Base-by-base conservation (phyloP, 1,284 basidiomycete genomes). In the Trametes polyzona region DNA sequence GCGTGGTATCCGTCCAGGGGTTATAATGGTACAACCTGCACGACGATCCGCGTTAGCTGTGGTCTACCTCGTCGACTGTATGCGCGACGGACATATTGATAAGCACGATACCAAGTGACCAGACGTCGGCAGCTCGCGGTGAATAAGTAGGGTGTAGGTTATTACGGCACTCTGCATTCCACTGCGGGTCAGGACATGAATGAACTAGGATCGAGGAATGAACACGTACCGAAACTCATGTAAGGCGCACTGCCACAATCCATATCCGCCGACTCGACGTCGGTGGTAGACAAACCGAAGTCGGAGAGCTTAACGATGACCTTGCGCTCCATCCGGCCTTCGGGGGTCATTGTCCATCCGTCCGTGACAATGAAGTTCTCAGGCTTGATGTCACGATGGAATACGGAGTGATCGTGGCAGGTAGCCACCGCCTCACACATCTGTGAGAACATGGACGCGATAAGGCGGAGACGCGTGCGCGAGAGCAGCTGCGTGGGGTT, bases 171-270 rank as follows among this genome's bases (percentile, higher is more conserved):
- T 99, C 96, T 93, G 68, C 43, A 44, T 46, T 40, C 48, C 44
- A 19, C n/a, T 10, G n/a, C 24, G 41, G 33, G 37, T 41, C 29
- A 54, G 47, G 42, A 37, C 4, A 36, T 47, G 48, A 37, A 55
- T 44, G 16, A 32, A 43, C 6, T 29, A 5, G 17, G 44, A 17
- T 30, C 30, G 24, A 41, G 17, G 8, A 14, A 21, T 42, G 24
- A 60, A 46, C 74, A 14, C 89, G 60, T 65, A 93, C 92, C 93
- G 73, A 90, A 98, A 67, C 95, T 96, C 96, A 99, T 98, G 77
- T 99, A 99, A 0, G 96, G 96, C 61, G 96, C 95, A 74, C 93
- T 96, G 55, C 96, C 96, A 75, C 97, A 99, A 72, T 98, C 96
- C 83, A 99, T 96, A 75, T 99, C 96, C 59, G 92, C 88, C 61